phyloP scores from a whole-genome alignment of 2,329 filamentous ascomycete species.

The Plectosphaerella sp. region DNA sequence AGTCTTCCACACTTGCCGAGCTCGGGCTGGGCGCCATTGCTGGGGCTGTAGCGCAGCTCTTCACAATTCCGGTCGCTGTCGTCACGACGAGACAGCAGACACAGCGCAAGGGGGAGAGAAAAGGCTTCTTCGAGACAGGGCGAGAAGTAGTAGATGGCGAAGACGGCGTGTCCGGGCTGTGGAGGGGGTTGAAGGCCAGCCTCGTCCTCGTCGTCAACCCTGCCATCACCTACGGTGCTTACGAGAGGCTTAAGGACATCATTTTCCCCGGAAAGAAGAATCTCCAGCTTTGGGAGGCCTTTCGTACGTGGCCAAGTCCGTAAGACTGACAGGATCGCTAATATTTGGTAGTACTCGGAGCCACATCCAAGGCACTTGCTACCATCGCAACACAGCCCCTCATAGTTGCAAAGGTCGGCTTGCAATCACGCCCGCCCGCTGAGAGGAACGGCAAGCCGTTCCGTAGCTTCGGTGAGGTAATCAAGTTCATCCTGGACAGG shows the following conservation, averaged over 20 bases:
- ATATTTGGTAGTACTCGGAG: constrained; percentile 67
- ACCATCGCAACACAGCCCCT: constrained; percentile 91
- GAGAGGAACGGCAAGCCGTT: constrained; percentile 84
- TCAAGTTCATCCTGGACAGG: constrained; percentile 86
- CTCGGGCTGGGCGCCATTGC: constrained; percentile 80
- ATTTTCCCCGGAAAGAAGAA: constrained; percentile 74
- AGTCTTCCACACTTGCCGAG: constrained; percentile 77
- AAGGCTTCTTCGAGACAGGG: constrained; percentile 81
- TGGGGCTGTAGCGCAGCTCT: constrained; percentile 87
- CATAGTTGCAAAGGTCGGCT: constrained; percentile 94
- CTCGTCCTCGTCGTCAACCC: constrained; percentile 94
- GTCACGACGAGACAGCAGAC: constrained; percentile 96
- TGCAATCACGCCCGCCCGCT: constrained; percentile 89
- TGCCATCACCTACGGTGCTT: constrained; percentile 95
- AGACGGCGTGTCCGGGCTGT: constrained; percentile 83
- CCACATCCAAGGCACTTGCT: constrained; percentile 86
- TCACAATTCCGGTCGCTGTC: constrained; percentile 94
- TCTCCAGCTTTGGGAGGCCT: constrained; percentile 82
- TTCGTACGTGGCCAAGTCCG: constrained; percentile 59
- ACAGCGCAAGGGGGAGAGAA: constrained; percentile 76
- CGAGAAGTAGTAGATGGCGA: constrained; percentile 85
- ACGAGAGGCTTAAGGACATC: constrained; percentile 76
- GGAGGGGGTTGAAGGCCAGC: constrained; percentile 93
- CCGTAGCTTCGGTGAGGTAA: constrained; percentile 88
- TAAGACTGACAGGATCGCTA: not conserved